Conservation (phyloP, 2,329 filamentous ascomycete genomes). For the Lachnellula hyalina region DNA sequence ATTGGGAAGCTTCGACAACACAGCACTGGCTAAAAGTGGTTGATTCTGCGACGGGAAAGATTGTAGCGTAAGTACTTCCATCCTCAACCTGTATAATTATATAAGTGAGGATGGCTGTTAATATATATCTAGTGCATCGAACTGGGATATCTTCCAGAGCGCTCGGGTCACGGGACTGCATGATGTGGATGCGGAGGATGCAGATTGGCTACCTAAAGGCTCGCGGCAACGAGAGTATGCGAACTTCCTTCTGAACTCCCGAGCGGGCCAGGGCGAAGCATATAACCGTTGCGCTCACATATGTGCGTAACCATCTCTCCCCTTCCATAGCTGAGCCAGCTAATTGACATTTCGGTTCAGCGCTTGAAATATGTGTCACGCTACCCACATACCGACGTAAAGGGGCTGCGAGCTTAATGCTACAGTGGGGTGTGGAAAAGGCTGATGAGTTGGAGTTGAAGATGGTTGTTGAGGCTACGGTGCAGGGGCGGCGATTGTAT, state of each 20-base stretch:
- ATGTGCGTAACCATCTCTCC: not conserved
- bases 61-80: not conserved
- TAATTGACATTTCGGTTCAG: not conserved
- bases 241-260: not conserved
- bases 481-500: not conserved
- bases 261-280: not conserved
- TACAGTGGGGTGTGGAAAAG: not conserved
- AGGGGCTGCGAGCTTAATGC: not conserved
- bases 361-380: not conserved
- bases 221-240: not conserved
- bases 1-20: not conserved
- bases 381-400: not conserved
- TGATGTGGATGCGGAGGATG: not conserved
- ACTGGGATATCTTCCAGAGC: not conserved
- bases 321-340: not conserved
- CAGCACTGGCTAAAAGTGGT: not conserved
- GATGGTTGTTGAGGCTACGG: not conserved
- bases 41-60: not conserved
- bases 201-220: not conserved
- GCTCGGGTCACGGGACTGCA: not conserved
- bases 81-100: not conserved
- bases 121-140: not conserved
- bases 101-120: not conserved
- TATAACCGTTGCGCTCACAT: not conserved
- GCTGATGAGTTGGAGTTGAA: not conserved